Base-by-base conservation (phyloP, 164 flowering plant genomes). In the Warburgia ugandensis region DNA sequence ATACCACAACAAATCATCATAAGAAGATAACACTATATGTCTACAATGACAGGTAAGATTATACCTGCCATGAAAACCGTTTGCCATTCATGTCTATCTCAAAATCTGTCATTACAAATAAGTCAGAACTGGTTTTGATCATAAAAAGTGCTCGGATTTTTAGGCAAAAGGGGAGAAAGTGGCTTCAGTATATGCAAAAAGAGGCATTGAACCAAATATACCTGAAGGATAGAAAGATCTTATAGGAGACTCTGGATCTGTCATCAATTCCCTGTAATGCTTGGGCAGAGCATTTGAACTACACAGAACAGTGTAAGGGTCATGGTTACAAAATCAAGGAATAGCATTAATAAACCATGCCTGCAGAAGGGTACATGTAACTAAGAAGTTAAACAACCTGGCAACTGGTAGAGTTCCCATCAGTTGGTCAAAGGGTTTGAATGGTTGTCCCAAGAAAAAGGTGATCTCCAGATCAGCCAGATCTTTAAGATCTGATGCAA, bases 41-140 rank as follows among this genome's bases (percentile, higher is more conserved):
- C 3, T 2, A 21, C 21, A 49, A 47, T 22, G 20, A 17, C n/a
- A 20, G 39, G 48, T 0, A 55, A 43, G 39, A 45, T 5, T 8
- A 11, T 58, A 89, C 99, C 99, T 94, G 99, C 99, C 99, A 94
- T 19, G 92, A 78, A 58, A 79, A 84, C 29, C 95, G 84, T 69
- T 94, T 94, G 7, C 99, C 99, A 76, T 94, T 82, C 99, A 94
- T 84, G 63, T 94, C 99, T 45, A 94, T 65, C 73, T 84, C 90
- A 72, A 94, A 84, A 74, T 86, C 99, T 94, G 77, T 40, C 20
- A 29, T 66, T 17, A 67, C 7, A 58, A 51, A 59, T 12, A 50
- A 55, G 45, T 5, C 26, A 10, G 40, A 57, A n/a, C n/a, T n/a
- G n/a, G n/a, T n/a, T n/a, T n/a, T n/a, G n/a, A n/a, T n/a, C n/a